phyloP scores from a whole-genome alignment of 2,329 filamentous ascomycete species.

The Penicillium sp. region DNA sequence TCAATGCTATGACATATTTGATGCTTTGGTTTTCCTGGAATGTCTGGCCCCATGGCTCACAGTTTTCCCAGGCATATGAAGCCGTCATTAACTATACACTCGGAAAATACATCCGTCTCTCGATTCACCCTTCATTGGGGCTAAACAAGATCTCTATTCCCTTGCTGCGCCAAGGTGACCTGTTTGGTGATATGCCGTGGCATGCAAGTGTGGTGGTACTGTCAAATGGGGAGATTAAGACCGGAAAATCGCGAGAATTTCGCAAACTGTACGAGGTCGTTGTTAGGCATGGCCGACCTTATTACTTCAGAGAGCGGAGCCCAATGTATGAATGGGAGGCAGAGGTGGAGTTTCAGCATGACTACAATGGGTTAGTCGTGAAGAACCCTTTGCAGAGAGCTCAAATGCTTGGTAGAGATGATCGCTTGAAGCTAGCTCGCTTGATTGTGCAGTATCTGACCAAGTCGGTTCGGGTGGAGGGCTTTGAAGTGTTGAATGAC shows the following conservation, averaged over 20 bases:
- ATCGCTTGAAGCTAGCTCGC: conserved; percentile 7
- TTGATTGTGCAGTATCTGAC: conserved; percentile 4
- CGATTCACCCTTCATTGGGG: conserved; percentile 7
- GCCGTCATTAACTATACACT: conserved; percentile 1
- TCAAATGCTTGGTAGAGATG: not conserved
- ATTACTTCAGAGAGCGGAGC: conserved; percentile 6
- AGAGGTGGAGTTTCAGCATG: conserved; percentile 4
- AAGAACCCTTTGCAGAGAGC: not conserved
- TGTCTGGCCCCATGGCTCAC: not conserved
- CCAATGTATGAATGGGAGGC: conserved; percentile 3
- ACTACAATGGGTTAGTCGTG: not conserved
- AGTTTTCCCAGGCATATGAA: conserved; percentile 1
- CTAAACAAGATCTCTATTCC: conserved; percentile 8
- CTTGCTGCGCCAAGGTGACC: conserved; percentile 1
- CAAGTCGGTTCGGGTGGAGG: conserved; percentile 6
- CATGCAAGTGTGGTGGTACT: conserved; percentile 7
- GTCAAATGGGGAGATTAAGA: conserved; percentile 2
- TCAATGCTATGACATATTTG: not conserved
- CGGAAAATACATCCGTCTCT: conserved; percentile 6
- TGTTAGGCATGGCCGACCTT: conserved; percentile 2
- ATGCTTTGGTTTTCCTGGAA: not conserved
- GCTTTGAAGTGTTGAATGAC: conserved; percentile 1
- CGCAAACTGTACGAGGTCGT: conserved; percentile 7
- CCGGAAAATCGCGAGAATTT: conserved; percentile 1
- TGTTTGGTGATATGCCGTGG: conserved; percentile 10